Base-by-base conservation (phyloP, 176 grass and related monocot species). In the Oryza coarctata region DNA sequence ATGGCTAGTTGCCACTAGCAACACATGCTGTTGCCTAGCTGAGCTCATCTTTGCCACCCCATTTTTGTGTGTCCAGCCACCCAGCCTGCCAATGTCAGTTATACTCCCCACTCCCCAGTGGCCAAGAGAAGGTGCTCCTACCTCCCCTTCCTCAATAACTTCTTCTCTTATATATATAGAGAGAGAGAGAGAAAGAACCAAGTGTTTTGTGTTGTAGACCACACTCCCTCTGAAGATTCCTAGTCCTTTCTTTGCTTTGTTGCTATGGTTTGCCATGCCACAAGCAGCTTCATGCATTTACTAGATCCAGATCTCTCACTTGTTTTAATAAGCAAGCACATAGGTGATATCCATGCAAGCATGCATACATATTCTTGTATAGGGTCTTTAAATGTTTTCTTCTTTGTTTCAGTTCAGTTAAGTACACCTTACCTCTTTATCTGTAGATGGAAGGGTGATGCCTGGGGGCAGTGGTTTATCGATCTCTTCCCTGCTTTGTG, bases 401-500 rank as follows among this genome's bases (percentile, higher is more conserved):
- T 23, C 33, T 1, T 8, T 30, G n/a, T 29, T 75, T 32, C 29
- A n/a, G 73, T 25, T 8, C 70, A 72, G 29, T 50, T 34, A 30
- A 58, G 14, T 68, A 22, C 73, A 8, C 11, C 18, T 72, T n/a
- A n/a, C 12, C 77, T 29, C 12, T 1, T 73, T 2, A 30, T 15
- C 22, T 15, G 20, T 22, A 4, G 26, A 27, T 20, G 15, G 68
- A 62, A 25, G 18, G 62, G 41, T 70, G 81, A 84, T 85, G 73
- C 68, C 81, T 84, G 87, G 87, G 55, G 33, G 87, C 87, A 89
- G 87, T 35, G 76, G 82, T 84, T 89, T 89, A 89, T 89, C 87
- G 87, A 89, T 89, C 82, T 89, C 57, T 88, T 89, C 75, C 41
- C 57, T 45, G 87, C 87, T 76, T 89, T 85, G 82, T 85, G 31